Base-by-base conservation (phyloP, 148 eudicot species). In the Silene uniflora region DNA sequence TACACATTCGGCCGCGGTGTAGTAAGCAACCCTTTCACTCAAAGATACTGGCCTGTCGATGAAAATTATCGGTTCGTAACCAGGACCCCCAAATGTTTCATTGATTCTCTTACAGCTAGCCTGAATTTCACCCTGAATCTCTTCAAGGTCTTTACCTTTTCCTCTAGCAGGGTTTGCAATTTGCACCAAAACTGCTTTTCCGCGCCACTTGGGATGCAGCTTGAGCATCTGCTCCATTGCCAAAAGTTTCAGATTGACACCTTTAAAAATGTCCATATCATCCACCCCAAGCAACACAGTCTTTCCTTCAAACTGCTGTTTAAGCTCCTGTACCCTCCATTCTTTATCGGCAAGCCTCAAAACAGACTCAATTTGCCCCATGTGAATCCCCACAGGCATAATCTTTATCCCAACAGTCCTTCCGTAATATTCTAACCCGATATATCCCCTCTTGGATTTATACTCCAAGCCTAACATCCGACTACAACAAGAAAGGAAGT, bases 341-440 rank as follows among this genome's bases (percentile, higher is more conserved):
- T 79, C 81, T 66, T 77, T 78, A 68, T 78, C 77, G 0, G 84
- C 77, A 29, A 71, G 84, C 65, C 81, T 81, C 72, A 84, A 72
- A 21, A 81, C 84, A 23, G 86, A 84, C 69, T 84, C 83, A 75
- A 84, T 78, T 77, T 74, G 81, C 52, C 84, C 86, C 86, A 84
- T 81, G 67, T 81, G 84, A 46, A 84, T 81, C 42, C 86, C 86
- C 47, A 84, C 86, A 13, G 86, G 86, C 75, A 84, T 79, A 22
- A 84, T 84, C 77, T 84, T 84, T 44, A 84, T 81, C 35, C 82
- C 79, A 67, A 84, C 86, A 23, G 77, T 77, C 71, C 86, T 62
- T 14, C 86, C 86, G 32, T 78, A 81, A 75, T 83, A 83, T 69
- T 83, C 86, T 12, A 83, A 68, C 17, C 86, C 86, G 52, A 83